Evolutionary conservation across 768 basidiomycete species (phyloP).

Genomic region (Boletus speciosus): DNA sequence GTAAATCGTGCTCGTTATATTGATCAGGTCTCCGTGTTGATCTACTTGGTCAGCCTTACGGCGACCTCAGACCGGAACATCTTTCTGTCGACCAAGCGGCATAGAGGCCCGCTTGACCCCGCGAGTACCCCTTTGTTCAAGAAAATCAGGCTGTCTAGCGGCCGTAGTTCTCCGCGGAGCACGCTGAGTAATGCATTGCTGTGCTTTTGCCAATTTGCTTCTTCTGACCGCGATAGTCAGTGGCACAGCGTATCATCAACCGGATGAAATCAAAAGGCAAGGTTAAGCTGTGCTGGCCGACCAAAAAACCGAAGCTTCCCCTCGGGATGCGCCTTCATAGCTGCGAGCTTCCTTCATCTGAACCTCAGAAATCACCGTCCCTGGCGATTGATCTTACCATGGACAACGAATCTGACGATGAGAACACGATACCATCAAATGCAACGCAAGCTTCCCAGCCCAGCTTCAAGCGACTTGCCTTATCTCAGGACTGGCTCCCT

Average conservation of each 20-base stretch:
- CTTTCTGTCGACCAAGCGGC: slow-evolving; percentile 15
- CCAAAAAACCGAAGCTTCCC: slow-evolving; percentile 15
- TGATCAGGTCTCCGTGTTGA: slow-evolving; percentile 3
- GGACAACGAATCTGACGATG: slow-evolving; percentile 4
- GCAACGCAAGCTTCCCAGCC: neutral
- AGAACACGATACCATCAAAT: neutral
- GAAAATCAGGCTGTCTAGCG: slow-evolving; percentile 18
- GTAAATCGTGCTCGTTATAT: slow-evolving; percentile 13
- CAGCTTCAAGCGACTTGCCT: neutral
- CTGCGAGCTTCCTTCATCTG: slow-evolving; percentile 2
- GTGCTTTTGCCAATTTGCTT: neutral
- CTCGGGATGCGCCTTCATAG: slow-evolving; percentile 17
- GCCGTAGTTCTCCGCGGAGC: slow-evolving; percentile 13
- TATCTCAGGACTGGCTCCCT: neutral
- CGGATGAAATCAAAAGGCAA: slow-evolving; percentile 28
- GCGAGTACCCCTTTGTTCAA: slow-evolving; percentile 13
- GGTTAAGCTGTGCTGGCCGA: slow-evolving; percentile 18
- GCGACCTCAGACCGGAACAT: neutral
- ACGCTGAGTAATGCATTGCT: slow-evolving; percentile 18
- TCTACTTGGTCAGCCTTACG: slow-evolving; percentile 8
- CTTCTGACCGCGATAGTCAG: slow-evolving; percentile 13
- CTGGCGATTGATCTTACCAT: slow-evolving; percentile 22
- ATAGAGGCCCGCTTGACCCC: neutral
- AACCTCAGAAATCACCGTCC: neutral
- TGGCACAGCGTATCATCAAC: slow-evolving; percentile 26